Percentiles rank a stretch among this genome's conserved stretches.
Evolutionary conservation across 225 moss, liverwort and hornwort genomes (phyloP).

Genomic region (Marchantia polymorpha): DNA sequence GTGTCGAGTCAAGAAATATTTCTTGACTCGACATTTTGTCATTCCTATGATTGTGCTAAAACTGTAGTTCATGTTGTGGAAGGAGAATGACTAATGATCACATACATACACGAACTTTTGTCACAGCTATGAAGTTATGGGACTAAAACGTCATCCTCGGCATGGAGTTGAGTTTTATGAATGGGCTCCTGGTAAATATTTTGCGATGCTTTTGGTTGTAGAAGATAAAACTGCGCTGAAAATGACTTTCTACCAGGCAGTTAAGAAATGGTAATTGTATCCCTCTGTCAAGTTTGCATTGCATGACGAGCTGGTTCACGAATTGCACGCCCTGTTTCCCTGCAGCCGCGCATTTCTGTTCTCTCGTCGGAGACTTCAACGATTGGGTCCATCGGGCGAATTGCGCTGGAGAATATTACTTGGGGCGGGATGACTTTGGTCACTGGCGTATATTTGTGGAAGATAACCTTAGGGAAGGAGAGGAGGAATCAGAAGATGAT

Average conservation of each 20-base stretch:
- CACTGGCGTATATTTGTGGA: slow-evolving; percentile 75
- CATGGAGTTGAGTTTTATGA: slow-evolving; percentile 87
- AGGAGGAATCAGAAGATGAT: slow-evolving; percentile 49
- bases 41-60: background rate
- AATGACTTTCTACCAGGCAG: background rate
- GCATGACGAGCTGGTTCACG: background rate
- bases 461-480: slow-evolving; percentile 77
- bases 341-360: slow-evolving; percentile 80
- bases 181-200: slow-evolving; percentile 85
- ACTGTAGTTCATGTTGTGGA: background rate
- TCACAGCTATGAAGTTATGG: slow-evolving; percentile 74
- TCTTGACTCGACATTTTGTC: background rate
- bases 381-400: slow-evolving; percentile 83
- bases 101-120: background rate
- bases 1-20: background rate
- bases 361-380: slow-evolving; percentile 92
- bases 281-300: background rate
- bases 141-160: slow-evolving; percentile 75
- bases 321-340: background rate
- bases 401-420: slow-evolving; percentile 62
- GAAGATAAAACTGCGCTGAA: background rate
- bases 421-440: slow-evolving; percentile 79
- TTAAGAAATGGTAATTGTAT: background rate
- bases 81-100: background rate
- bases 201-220: background rate